Base-by-base conservation (phyloP, 495 filamentous ascomycete genomes). In the Copromyces sp. region DNA sequence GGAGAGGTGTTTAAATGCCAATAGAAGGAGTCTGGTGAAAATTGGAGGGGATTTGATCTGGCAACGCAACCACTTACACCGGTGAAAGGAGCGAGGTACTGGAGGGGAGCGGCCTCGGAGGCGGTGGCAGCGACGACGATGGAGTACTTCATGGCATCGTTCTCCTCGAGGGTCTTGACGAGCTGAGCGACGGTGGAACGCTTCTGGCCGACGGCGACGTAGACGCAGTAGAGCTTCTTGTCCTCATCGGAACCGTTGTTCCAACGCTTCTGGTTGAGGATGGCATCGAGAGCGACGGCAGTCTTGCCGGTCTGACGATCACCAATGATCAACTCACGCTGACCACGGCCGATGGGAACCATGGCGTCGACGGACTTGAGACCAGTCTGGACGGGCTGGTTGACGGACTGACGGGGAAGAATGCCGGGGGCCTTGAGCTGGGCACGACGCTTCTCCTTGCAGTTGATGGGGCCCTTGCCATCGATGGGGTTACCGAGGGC, bases 291-390 rank as follows among this genome's bases (percentile, higher is more conserved):
- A 81, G 94, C 95, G 83, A 99, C 95, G 81, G 95, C 95, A 82
- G 95, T 99, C 92, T 99, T 99, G 86, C 95, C 95, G 77, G 95
- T 99, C 86, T 99, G 95, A 92, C 95, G 96, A 85, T 99, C 95
- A 86, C 95, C 95, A 87, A 99, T 99, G 85, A 99, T 98, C 87
- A 99, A 89, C 87, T 99, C 95, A 93, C 95, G 95, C 88, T 99
- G 95, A 80, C 95, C 95, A 94, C 95, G 95, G 82, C 95, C 95
- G 80, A 99, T 98, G 80, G 95, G 95, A 74, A 99, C 95, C 95
- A 99, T 99, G 82, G 95, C 94, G 84, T 99, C 95, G 88, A 99
- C 89, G 82, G 94, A 97, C 89, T 98, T 99, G 77, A 99, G 90
- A 85, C 95, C 95, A 82, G 95, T 99, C 90, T 99, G 95, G 71